phyloP scores from a whole-genome alignment of 805 yeast species.

The Teunomyces atbi region DNA sequence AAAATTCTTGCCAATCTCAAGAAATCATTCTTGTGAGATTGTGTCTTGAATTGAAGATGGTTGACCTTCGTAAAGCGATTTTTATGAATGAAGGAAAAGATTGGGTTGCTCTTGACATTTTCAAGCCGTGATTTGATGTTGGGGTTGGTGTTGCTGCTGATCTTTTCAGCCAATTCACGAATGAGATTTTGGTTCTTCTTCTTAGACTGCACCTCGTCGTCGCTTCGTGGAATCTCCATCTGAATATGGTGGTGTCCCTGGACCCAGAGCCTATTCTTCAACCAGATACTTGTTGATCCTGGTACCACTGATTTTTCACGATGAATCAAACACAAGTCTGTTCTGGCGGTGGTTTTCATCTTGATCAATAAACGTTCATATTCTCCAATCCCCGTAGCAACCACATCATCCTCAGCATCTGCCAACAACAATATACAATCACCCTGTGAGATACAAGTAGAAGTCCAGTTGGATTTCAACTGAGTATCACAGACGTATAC shows the following conservation, averaged over 20 bases:
- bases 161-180: conserved; percentile 35
- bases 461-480: conserved; percentile 83
- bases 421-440: conserved; percentile 90
- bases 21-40: conserved; percentile 81
- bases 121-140: conserved; percentile 32
- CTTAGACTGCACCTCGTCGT: conserved; percentile 10
- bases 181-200: conserved; percentile 25
- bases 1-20: conserved; percentile 83
- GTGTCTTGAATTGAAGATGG: conserved; percentile 25
- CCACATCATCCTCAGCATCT: conserved; percentile 63
- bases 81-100: conserved; percentile 26
- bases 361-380: conserved; percentile 75
- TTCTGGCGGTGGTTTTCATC: conserved; percentile 78
- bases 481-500: conserved; percentile 87
- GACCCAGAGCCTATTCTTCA: conserved; percentile 84
- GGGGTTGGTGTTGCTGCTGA: conserved; percentile 33
- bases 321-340: conserved; percentile 82
- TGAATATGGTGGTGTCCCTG: conserved; percentile 91
- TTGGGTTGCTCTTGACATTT: conserved; percentile 29
- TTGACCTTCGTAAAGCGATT: conserved; percentile 19
- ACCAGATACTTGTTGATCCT: conserved; percentile 83
- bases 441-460: conserved; percentile 90
- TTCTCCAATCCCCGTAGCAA: conserved; percentile 73
- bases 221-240: conserved; percentile 43
- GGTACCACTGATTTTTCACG: conserved; percentile 79